These are phyloP conservation scores for Polytolypa hystricis DNA, from an alignment of 2,329 filamentous ascomycete genomes.

Conservation along the genomic window DNA sequence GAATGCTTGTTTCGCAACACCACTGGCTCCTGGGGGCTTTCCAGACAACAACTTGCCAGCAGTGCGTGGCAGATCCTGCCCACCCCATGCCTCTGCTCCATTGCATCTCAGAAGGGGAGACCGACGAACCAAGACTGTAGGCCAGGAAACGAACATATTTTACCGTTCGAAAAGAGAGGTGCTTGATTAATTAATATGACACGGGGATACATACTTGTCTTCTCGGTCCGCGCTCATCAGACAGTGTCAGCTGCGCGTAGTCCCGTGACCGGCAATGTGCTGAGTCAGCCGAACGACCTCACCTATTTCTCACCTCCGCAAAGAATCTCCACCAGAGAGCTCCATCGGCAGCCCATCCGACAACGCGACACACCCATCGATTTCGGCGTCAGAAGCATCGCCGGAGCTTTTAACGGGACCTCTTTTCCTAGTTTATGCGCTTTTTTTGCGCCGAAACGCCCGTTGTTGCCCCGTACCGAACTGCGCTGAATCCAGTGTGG, in stretches of 20 bases:
- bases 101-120: no score
- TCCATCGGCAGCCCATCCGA: slow-evolving; percentile 25
- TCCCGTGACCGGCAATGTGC: slow-evolving; percentile 13
- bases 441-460: slow-evolving; percentile 21
- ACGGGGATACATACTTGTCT: no score
- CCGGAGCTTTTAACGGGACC: slow-evolving; percentile 16
- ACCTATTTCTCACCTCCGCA: slow-evolving; percentile 30
- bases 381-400: slow-evolving; percentile 21
- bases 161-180: no score
- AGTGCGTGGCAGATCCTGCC: no score
- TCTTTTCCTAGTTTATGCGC: slow-evolving; percentile 20
- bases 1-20: no score
- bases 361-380: slow-evolving; percentile 23
- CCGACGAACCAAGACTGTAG: no score
- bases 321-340: slow-evolving; percentile 29
- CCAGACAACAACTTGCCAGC: no score
- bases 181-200: no score
- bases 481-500: slow-evolving; percentile 28
- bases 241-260: neutral
- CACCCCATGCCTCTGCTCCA: no score
- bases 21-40: no score
- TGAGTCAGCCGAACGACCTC: slow-evolving; percentile 23
- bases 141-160: no score
- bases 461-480: slow-evolving; percentile 19
- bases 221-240: no score